phyloP scores from a whole-genome alignment of 768 basidiomycete genomes.

The Agaricus bisporus region DNA sequence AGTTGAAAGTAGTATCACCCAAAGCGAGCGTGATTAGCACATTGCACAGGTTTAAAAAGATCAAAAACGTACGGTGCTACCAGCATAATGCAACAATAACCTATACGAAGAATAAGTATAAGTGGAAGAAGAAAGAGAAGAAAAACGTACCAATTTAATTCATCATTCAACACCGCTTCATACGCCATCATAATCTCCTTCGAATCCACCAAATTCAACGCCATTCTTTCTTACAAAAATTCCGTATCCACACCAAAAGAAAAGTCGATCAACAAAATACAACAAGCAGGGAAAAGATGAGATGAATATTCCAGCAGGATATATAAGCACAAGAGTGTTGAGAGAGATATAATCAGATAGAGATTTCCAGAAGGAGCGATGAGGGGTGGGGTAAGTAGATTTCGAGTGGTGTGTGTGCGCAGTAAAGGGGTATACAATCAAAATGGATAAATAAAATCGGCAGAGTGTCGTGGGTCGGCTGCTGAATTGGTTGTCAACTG shows the following conservation, averaged over 20 bases:
- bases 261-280: background rate
- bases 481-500: background rate
- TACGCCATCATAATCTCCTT: conserved; percentile 7
- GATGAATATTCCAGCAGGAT: background rate
- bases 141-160: conserved; percentile 9
- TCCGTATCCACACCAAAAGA: no score
- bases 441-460: background rate
- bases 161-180: conserved; percentile 6
- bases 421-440: background rate
- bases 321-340: background rate
- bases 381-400: background rate
- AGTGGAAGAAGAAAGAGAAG: no score
- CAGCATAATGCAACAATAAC: conserved; percentile 22
- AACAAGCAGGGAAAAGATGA: background rate
- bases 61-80: conserved; percentile 18
- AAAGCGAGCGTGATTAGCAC: no score
- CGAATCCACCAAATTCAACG: conserved; percentile 2
- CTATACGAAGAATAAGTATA: conserved; percentile 6
- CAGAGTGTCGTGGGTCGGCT: no score
- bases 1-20: background rate
- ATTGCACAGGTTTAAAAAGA: background rate
- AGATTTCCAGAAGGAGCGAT: background rate
- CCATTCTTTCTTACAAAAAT: background rate
- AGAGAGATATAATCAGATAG: background rate
- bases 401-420: background rate